These are phyloP conservation scores for Alliaria petiolata DNA, from an alignment of 345 rosid genomes.

Conservation along the genomic window DNA sequence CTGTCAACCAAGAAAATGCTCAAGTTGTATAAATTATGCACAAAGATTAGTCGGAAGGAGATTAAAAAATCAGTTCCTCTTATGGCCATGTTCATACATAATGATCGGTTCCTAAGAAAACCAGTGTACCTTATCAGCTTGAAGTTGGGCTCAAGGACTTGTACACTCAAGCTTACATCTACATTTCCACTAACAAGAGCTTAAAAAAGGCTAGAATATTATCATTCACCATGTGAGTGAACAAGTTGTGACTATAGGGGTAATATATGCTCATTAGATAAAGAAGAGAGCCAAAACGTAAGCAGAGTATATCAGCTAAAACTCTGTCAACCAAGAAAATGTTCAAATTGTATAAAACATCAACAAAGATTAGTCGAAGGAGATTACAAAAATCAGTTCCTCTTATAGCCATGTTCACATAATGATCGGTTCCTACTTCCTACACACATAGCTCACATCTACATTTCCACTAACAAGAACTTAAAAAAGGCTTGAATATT, in stretches of 20 bases:
- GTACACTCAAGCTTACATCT: background rate
- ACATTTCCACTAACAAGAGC: background rate
- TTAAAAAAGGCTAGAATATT: no score
- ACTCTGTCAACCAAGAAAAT: background rate
- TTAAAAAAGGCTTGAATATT: background rate
- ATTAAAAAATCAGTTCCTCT: background rate
- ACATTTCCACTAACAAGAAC: background rate
- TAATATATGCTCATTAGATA: background rate
- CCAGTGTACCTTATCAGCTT: background rate
- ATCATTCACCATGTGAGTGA: constrained; percentile 5
- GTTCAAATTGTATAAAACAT: background rate
- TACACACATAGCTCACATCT: background rate
- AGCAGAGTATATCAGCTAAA: background rate
- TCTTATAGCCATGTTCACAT: background rate
- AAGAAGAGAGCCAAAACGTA: background rate
- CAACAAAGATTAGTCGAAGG: background rate
- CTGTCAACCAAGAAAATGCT: background rate
- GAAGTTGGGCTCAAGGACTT: background rate
- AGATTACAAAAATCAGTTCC: background rate
- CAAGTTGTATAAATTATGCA: background rate
- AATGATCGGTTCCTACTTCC: background rate
- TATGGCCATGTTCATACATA: background rate
- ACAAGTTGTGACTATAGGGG: background rate
- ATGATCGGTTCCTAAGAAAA: background rate
- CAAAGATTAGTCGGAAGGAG: background rate